Evolutionary conservation across 2,329 filamentous ascomycete species (phyloP), one percentile per base, ranked within the genome.

Genomic region (Fusarium tanahbumbuense): DNA sequence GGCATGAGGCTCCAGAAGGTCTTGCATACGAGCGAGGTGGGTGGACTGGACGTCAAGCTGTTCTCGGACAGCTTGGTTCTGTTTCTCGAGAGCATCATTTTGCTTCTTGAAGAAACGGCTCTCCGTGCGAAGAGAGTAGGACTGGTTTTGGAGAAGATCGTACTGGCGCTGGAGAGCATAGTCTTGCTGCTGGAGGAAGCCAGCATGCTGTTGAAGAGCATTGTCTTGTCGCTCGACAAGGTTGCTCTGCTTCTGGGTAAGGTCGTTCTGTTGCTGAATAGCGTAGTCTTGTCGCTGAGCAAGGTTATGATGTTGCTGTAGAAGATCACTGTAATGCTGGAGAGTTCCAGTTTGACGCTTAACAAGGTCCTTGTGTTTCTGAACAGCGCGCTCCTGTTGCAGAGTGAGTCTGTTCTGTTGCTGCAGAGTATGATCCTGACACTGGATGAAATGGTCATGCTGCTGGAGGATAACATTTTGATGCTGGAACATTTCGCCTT

Each of bases 11-110:
- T 71, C 68, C 7, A 74, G 59, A 23, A 78, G 59, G 12, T 34
- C 47, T 55, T 54, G 74, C 61, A 30, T 77, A 11, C 47, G 47
- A 0, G 72, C 56, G 2, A 65, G 55, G 5, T 72, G 56, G 6
- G 73, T 70, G 23, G 69, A 52, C 41, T 78, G 73, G 7, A 75
- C 44, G 16, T 77, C 71, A n/a, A 78, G 66, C 41, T 77, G 76
- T 9, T 74, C 72, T n/a, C 68, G 69, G 44, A 77, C 53, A 11
- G 32, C 61, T 32, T 70, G 64, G 32, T 75, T 78, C 50, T 78
- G 58, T 30, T 73, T 58, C n/a, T 50, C 53, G 3, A 73, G 54
- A 8, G 32, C 48, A 9, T 52, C 54, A 1, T 56, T 59, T 20
- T 74, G 67, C 20, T 57, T 64, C 20, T 64, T 64, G 60, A 64